phyloP scores from a whole-genome alignment of 495 filamentous ascomycete species.

The Xeromyces bisporus region DNA sequence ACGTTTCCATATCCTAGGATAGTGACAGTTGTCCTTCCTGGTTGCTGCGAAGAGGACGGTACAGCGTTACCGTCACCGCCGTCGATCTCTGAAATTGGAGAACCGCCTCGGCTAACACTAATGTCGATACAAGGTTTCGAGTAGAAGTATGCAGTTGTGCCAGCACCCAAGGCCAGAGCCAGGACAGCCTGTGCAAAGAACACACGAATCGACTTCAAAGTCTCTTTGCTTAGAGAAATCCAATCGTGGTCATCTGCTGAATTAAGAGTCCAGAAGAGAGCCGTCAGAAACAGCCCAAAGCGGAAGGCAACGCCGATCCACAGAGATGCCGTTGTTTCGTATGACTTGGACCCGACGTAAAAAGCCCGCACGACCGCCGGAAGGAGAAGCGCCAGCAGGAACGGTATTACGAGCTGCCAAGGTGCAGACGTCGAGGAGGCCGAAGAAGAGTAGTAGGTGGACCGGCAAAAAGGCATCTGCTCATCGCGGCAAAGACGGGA shows the following conservation, averaged over 20 bases:
- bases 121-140: constrained; percentile 59
- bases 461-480: constrained; percentile 91
- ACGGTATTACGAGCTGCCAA: constrained; percentile 76
- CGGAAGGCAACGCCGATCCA: constrained; percentile 78
- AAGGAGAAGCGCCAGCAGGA: constrained; percentile 52
- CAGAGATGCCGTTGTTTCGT: constrained; percentile 62
- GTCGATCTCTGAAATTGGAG: constrained; percentile 9
- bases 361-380: constrained; percentile 65
- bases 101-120: constrained; percentile 19
- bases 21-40: constrained; percentile 41
- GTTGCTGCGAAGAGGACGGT: constrained; percentile 20
- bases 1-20: constrained; percentile 86
- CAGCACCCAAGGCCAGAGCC: constrained; percentile 46
- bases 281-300: constrained; percentile 53
- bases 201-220: constrained; percentile 56
- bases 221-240: constrained; percentile 44
- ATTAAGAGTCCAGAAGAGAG: constrained; percentile 79
- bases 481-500: constrained; percentile 94
- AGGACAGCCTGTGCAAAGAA: constrained; percentile 61
- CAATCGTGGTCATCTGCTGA: constrained; percentile 80
- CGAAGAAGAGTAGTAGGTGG: constrained; percentile 86
- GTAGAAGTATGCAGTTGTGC: constrained; percentile 55
- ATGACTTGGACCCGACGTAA: constrained; percentile 59
- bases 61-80: constrained; percentile 8
- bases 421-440: constrained; percentile 83